These are phyloP conservation scores for Saccharomyces hybrid DNA, from an alignment of 1,139 yeast genomes.

Conservation along the genomic window DNA sequence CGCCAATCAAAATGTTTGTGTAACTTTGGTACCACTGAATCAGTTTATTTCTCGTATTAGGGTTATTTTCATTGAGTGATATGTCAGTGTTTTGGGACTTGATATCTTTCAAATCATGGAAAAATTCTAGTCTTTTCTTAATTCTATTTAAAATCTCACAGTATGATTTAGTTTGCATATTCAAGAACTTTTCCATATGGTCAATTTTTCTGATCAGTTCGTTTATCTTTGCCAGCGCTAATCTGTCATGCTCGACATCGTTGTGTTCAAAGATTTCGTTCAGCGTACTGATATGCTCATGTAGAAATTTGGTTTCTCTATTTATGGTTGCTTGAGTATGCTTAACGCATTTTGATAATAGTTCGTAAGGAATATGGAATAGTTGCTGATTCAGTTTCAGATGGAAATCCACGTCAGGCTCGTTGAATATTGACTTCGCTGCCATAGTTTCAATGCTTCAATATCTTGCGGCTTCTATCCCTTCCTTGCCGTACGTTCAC, in stretches of 20 bases:
- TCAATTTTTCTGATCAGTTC: slow-evolving; percentile 42
- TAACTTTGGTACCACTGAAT: slow-evolving; percentile 56
- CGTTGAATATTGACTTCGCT: slow-evolving; percentile 22
- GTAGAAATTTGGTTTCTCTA: slow-evolving; percentile 22
- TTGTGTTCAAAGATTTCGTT: slow-evolving; percentile 38
- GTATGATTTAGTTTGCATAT: slow-evolving; percentile 40
- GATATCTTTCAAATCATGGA: slow-evolving; percentile 34
- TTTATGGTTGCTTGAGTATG: slow-evolving; percentile 50
- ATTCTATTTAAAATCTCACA: slow-evolving; percentile 45
- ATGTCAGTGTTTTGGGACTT: slow-evolving; percentile 7
- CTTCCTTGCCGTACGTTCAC: not conserved
- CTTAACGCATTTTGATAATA: slow-evolving; percentile 52
- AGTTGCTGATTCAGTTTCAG: slow-evolving; percentile 42
- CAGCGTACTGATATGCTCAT: slow-evolving; percentile 38
- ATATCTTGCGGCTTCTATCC: not conserved
- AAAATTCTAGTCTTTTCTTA: slow-evolving; percentile 38
- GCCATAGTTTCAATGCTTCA: not conserved
- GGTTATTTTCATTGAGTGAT: slow-evolving; percentile 11
- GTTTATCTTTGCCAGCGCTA: slow-evolving; percentile 22
- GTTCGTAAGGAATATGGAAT: slow-evolving; percentile 56
- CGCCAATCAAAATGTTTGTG: slow-evolving; percentile 51
- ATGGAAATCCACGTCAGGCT: slow-evolving; percentile 37
- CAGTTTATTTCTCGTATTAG: slow-evolving; percentile 33
- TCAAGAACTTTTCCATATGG: slow-evolving; percentile 41
- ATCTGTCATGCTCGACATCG: slow-evolving; percentile 30